Conservation (phyloP, 306 rosid genomes). For the Malus asiatica region DNA sequence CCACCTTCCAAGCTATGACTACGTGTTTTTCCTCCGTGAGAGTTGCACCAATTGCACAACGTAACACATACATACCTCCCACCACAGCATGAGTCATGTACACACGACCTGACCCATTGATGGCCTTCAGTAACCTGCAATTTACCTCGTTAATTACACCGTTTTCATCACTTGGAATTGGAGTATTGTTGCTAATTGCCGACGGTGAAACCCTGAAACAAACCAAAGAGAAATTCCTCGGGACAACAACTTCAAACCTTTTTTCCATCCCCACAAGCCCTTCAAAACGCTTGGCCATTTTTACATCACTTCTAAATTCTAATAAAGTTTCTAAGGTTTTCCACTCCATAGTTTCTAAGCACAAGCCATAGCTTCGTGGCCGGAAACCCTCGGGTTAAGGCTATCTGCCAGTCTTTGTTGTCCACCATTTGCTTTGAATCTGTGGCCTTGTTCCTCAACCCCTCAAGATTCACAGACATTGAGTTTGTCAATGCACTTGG, state of each 20-base stretch:
- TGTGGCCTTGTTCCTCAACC: constrained; percentile 13
- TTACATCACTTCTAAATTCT: constrained; percentile 9
- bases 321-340: constrained; percentile 1
- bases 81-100: constrained; percentile 44
- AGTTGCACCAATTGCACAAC: constrained; percentile 44
- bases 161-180: not conserved
- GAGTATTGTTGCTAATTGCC: not conserved
- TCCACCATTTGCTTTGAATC: constrained; percentile 12
- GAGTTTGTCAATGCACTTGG: constrained; percentile 2
- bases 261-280: not conserved
- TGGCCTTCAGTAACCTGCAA: constrained; percentile 25
- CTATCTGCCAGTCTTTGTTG: constrained; percentile 22
- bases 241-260: constrained; percentile 22
- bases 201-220: constrained; percentile 14
- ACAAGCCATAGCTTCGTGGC: constrained; percentile 16
- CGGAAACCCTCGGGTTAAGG: constrained; percentile 12
- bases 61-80: constrained; percentile 21
- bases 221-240: constrained; percentile 9
- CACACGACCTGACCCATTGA: constrained; percentile 31
- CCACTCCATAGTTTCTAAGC: constrained; percentile 16
- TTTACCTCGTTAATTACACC: constrained; percentile 18
- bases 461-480: constrained; percentile 13
- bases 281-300: constrained; percentile 18
- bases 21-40: constrained; percentile 40
- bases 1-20: constrained; percentile 31